phyloP scores from a whole-genome alignment of 2,329 filamentous ascomycete genomes.

The Colletotrichum cereale region DNA sequence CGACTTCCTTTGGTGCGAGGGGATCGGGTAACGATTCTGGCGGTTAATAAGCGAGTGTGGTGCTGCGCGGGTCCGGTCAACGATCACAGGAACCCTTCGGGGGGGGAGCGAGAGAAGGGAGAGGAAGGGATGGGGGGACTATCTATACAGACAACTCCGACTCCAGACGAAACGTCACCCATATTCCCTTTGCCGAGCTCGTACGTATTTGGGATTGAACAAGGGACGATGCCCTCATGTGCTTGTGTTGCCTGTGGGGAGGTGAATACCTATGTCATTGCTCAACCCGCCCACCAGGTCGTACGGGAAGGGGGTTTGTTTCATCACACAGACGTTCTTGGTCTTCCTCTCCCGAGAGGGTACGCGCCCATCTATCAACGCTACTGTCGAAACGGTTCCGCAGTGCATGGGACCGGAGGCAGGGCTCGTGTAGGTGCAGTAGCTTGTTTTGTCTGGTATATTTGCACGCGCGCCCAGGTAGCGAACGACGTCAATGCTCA shows the following conservation, averaged over 20 bases:
- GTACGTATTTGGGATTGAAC: not conserved
- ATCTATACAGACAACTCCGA: constrained; percentile 3
- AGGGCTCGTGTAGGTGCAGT: constrained; percentile 25
- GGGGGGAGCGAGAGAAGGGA: not conserved
- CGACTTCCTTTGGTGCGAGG: not conserved
- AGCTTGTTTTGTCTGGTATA: constrained; percentile 14
- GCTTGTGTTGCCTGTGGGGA: not conserved
- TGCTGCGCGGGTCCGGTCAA: not conserved
- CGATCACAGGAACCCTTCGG: not conserved
- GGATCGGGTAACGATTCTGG: not conserved
- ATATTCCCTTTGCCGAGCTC: not conserved
- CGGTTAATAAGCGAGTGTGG: not conserved
- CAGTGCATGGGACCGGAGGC: not conserved
- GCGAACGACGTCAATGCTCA: constrained; percentile 15
- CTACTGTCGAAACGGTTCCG: not conserved
- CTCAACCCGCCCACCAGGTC: not conserved
- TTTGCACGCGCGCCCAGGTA: not conserved
- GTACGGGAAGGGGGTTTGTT: no score
- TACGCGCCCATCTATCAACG: not conserved
- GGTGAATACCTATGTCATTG: not conserved
- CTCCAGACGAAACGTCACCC: constrained; percentile 38
- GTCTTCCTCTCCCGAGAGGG: no score
- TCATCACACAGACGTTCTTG: constrained; percentile 6
- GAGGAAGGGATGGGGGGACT: not conserved
- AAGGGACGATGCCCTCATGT: not conserved